These are phyloP conservation scores for Xylaria castorea DNA, from an alignment of 495 filamentous ascomycete species.

Conservation along the genomic window DNA sequence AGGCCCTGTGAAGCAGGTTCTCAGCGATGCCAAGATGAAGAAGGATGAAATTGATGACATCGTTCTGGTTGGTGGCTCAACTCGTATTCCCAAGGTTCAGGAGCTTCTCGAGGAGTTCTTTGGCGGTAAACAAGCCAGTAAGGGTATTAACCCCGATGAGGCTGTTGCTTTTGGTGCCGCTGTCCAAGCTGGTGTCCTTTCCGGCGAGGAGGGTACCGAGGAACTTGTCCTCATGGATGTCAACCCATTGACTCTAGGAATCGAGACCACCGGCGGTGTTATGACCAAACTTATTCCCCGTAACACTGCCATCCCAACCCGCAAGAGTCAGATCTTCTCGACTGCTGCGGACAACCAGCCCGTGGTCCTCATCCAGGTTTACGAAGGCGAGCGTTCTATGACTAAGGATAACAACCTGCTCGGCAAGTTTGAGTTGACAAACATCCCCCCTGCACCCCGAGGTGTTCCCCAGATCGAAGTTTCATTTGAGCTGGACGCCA, in stretches of 20 bases:
- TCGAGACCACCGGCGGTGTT: slow-evolving; percentile 97
- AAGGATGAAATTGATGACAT: slow-evolving; percentile 88
- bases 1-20: slow-evolving; percentile 97
- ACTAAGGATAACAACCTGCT: slow-evolving; percentile 97
- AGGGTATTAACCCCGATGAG: slow-evolving; percentile 99
- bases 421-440: slow-evolving; percentile 96
- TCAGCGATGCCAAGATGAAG: slow-evolving; percentile 91
- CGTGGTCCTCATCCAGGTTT: slow-evolving; percentile 96
- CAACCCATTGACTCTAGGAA: slow-evolving; percentile 97
- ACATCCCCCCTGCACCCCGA: slow-evolving; percentile 92
- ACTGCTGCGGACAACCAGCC: slow-evolving; percentile 98
- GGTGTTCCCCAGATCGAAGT: slow-evolving; percentile 98
- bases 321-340: slow-evolving; percentile 97
- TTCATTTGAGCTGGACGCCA: slow-evolving; percentile 96
- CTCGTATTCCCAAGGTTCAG: slow-evolving; percentile 97
- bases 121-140: slow-evolving; percentile 90
- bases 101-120: slow-evolving; percentile 96
- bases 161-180: slow-evolving; percentile 97
- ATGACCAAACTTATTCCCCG: slow-evolving; percentile 98
- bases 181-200: slow-evolving; percentile 95
- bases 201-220: slow-evolving; percentile 79
- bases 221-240: slow-evolving; percentile 95
- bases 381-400: slow-evolving; percentile 93
- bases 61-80: slow-evolving; percentile 89
- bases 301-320: slow-evolving; percentile 93